Evolutionary conservation across 176 grass and related monocot genomes (phyloP), one percentile per base, ranked within the genome.

Genomic region (Zea luxurians): DNA sequence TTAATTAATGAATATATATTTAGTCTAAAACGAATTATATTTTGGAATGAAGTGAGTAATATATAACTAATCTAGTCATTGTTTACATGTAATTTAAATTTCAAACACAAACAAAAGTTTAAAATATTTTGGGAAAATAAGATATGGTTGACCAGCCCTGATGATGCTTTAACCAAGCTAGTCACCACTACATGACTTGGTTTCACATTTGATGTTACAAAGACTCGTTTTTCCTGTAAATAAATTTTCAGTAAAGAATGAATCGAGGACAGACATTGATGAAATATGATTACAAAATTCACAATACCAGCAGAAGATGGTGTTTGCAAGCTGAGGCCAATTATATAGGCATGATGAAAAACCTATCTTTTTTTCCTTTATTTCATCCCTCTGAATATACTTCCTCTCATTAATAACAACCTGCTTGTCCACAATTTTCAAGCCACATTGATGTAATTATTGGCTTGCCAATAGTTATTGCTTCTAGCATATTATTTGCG

Each of bases 341-440:
- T 42, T 88, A 97, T 84, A 80, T 64, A 72, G 88, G 80, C 90
- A 97, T 93, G 81, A 69, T 84, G 78, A n/a, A n/a, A 97, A 97
- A 68, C 90, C 80, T 46, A 97, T 66, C 74, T 97, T 86, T 48
- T 75, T 90, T 86, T 97, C 90, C 75, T 93, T 97, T 80, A 85
- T 87, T 58, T 49, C 35, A 93, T 97, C 93, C 53, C 90, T 91
- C 48, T 91, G 62, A 86, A 97, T 85, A 77, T 83, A 93, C 42
- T 75, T 89, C 61, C 85, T 97, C 64, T 97, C 93, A 77, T 91
- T 84, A 78, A 97, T 71, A 97, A 68, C 80, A 90, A 61, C 82
- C 87, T 61, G 93, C 86, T n/a, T n/a, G n/a, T n/a, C n/a, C n/a
- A n/a, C n/a, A n/a, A n/a, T n/a, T n/a, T n/a, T n/a, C n/a, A n/a